Conservation (phyloP, 495 filamentous ascomycete genomes). For the Aspergillus coremiiformis region DNA sequence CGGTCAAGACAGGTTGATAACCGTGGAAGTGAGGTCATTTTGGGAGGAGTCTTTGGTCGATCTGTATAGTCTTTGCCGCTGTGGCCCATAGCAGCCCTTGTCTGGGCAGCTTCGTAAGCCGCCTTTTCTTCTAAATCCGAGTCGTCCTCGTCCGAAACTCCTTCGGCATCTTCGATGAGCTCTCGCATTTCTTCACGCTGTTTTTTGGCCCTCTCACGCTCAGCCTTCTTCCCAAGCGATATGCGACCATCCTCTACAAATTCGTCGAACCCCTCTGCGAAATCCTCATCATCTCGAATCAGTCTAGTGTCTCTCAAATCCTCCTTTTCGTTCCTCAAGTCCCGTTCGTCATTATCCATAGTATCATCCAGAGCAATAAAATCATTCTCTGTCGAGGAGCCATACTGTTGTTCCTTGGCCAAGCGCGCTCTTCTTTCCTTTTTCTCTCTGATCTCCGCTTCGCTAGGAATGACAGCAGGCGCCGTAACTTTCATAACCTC, state of each 20-base stretch:
- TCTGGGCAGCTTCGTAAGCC: slow-evolving; percentile 86
- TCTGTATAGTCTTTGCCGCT: slow-evolving; percentile 38
- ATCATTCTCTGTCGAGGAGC: slow-evolving; percentile 59
- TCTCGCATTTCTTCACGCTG: slow-evolving; percentile 73
- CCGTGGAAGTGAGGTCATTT: slow-evolving; percentile 50
- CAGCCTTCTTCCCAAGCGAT: slow-evolving; percentile 69
- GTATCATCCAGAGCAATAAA: slow-evolving; percentile 70
- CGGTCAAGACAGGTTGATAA: slow-evolving; percentile 44
- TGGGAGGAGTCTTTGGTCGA: slow-evolving; percentile 48
- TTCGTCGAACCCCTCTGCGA: slow-evolving; percentile 92
- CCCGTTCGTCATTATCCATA: slow-evolving; percentile 42
- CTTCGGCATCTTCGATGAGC: slow-evolving; percentile 75
- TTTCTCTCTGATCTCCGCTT: slow-evolving; percentile 86
- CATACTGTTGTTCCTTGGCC: slow-evolving; percentile 63
- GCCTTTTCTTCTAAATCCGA: slow-evolving; percentile 72
- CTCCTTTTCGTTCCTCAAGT: slow-evolving; percentile 32
- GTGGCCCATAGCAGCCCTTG: slow-evolving; percentile 70
- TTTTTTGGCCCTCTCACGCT: slow-evolving; percentile 60
- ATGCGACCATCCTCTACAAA: slow-evolving; percentile 80
- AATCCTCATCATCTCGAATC: slow-evolving; percentile 79
- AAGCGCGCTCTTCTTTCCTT: slow-evolving; percentile 78
- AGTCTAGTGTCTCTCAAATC: slow-evolving; percentile 61
- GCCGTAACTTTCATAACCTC: slow-evolving; percentile 33
- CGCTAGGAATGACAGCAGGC: slow-evolving; percentile 58
- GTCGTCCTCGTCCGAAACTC: slow-evolving; percentile 56